A percentile compares a stretch with the other conserved stretches of the same genome.
Evolutionary conservation across 345 rosid genomes (phyloP).

Genomic region (Abelmoschus esculentus): DNA sequence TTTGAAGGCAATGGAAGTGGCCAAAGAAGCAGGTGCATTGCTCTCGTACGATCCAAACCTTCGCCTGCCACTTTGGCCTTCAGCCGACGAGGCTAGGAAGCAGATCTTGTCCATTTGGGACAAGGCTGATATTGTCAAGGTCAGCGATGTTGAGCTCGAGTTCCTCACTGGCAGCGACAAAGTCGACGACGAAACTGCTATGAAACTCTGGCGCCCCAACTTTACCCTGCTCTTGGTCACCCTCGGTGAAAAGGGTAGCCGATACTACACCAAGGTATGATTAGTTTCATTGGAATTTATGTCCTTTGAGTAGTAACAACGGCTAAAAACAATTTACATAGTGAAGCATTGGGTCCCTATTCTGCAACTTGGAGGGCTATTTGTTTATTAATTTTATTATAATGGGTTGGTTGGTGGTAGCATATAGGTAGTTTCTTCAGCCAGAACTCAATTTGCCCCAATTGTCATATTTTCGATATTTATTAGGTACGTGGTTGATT

Average conservation of each 20-base stretch:
- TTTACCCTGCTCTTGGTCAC: constrained; percentile 85
- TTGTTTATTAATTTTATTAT: neutral
- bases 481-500: neutral
- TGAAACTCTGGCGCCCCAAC: constrained; percentile 83
- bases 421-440: too few species aligned
- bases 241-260: constrained; percentile 91
- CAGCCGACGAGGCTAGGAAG: constrained; percentile 74
- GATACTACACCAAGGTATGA: constrained; percentile 87
- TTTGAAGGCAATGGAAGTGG: constrained; percentile 83
- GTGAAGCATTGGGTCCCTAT: neutral
- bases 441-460: neutral
- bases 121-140: constrained; percentile 87
- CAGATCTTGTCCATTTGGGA: constrained; percentile 97
- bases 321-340: neutral
- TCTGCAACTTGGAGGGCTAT: neutral
- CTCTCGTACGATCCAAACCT: constrained; percentile 95
- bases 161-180: constrained; percentile 85
- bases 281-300: neutral
- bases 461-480: neutral
- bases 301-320: neutral
- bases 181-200: constrained; percentile 61
- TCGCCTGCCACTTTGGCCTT: constrained; percentile 88
- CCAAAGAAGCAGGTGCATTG: constrained; percentile 77
- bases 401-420: neutral
- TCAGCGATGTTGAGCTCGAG: constrained; percentile 88